Evolutionary conservation across 257 asterid species (phyloP).

Genomic region (Solanum sitiens): DNA sequence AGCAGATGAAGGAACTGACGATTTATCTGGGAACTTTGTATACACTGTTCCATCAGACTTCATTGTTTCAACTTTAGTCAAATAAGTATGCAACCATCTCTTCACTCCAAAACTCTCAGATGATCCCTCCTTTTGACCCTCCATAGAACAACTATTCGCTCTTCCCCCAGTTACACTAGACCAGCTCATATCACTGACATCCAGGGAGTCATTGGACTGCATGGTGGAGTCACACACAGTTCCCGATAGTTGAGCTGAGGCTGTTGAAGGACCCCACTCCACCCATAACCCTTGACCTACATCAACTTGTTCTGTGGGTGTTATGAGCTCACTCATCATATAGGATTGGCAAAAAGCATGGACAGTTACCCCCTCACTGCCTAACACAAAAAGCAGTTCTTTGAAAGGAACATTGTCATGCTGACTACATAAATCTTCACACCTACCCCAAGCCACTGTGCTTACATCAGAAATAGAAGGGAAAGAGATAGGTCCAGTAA

Average conservation of each 20-base stretch:
- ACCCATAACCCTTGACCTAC: constrained; percentile 65
- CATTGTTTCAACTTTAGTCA: constrained; percentile 41
- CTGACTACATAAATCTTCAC: constrained; percentile 41
- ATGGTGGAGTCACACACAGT: constrained; percentile 14
- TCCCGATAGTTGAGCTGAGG: constrained; percentile 15
- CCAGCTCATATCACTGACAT: neutral
- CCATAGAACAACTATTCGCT: constrained; percentile 9
- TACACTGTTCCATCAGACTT: constrained; percentile 38
- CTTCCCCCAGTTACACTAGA: constrained; percentile 9
- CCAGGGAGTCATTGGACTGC: constrained; percentile 6
- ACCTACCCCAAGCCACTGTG: constrained; percentile 82
- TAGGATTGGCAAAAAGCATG: constrained; percentile 57
- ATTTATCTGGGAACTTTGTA: constrained; percentile 53
- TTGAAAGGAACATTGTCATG: constrained; percentile 39
- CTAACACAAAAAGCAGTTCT: constrained; percentile 80
- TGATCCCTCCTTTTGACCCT: constrained; percentile 22
- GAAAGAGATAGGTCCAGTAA: constrained; percentile 22
- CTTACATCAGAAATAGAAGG: constrained; percentile 58
- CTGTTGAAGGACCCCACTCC: constrained; percentile 70
- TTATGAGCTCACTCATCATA: constrained; percentile 18
- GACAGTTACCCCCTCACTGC: constrained; percentile 62
- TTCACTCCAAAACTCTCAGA: constrained; percentile 28
- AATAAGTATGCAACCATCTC: constrained; percentile 60
- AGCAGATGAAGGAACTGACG: constrained; percentile 38
- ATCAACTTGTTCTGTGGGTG: constrained; percentile 26